Base-by-base conservation (phyloP, 1,139 yeast genomes). In the Pichia sp. region DNA sequence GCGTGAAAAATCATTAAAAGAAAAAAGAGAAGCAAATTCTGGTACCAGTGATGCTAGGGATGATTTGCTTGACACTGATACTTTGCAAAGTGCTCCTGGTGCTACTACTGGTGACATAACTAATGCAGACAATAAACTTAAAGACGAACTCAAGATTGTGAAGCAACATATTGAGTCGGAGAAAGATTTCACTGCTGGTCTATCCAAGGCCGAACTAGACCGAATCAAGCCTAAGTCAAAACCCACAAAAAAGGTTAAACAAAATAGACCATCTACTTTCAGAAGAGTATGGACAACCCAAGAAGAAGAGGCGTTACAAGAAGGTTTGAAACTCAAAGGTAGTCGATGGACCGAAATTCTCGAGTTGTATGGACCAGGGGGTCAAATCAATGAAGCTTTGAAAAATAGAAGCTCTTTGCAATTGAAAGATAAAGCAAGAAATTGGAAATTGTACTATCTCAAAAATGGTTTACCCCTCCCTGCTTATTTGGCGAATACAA, bases 291-390 rank as follows among this genome's bases (percentile, higher is more conserved):
- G 98, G 98, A 77, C 95, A 0, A 67, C 77, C 46, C 93, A 81
- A 30, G 98, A 91, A 59, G 97, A 91, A 55, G 78, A 75, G 34
- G 94, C 96, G 0, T 68, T 91, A 28, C 67, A 84, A 36, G 80
- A 79, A 45, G 97, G 96, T 0, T 67, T 91, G 42, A 85, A 83
- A 50, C 69, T 78, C 19, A 78, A 81, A 51, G 98, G 98, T 1
- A 94, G 97, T 0, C 85, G 81, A 51, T 91, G 98, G 98, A 72
- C 94, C 1, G 83, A 84, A 42, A 91, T 91, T 41, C 63, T 88
- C 36, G 96, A 85, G 54, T 66, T 83, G 21, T 84, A 84, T 59
- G 98, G 98, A 0, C 83, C 94, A 8, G 97, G 96, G 8, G 98
- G 98, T 4, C 74, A 81, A 36, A 72, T 84, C 21, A 79, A 82